Evolutionary conservation across 331 rosid genomes (phyloP).

Genomic region (Quercus lobata): DNA sequence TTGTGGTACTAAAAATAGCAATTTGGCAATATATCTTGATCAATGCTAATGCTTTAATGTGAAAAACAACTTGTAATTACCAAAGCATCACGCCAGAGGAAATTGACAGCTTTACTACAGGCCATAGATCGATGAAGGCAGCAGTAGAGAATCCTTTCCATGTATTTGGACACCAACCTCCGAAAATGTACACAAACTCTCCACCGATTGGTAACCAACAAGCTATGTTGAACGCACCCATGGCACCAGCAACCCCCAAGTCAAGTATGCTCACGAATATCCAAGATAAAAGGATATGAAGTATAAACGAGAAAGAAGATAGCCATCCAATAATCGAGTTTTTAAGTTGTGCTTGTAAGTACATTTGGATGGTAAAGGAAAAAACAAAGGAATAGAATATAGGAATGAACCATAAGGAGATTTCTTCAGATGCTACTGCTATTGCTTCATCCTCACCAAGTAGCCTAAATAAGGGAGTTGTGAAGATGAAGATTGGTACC

Average conservation of each 20-base stretch:
- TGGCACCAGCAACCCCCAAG: constrained; percentile 21
- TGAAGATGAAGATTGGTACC: constrained; percentile 17
- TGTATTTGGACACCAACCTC: constrained; percentile 29
- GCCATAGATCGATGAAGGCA: constrained; percentile 30
- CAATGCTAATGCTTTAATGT: too few relatives aligned
- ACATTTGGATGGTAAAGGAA: constrained; percentile 20
- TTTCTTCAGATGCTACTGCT: not conserved
- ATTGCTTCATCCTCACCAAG: constrained; percentile 1
- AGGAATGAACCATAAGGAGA: constrained; percentile 16
- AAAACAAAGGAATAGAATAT: constrained; percentile 8
- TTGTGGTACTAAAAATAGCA: too few relatives aligned
- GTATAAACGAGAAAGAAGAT: not conserved
- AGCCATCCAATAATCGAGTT: constrained; percentile 9
- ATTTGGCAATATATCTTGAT: too few relatives aligned
- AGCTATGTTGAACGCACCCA: constrained; percentile 6
- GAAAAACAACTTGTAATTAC: not conserved
- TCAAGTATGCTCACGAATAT: constrained; percentile 18
- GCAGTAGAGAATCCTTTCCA: constrained; percentile 19
- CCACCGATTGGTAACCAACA: constrained; percentile 14
- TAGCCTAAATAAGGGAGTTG: not conserved
- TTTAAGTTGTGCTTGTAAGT: constrained; percentile 27
- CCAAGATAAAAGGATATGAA: not conserved
- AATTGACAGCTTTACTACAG: constrained; percentile 19
- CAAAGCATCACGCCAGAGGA: constrained; percentile 26
- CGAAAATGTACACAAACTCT: constrained; percentile 19